Base-by-base conservation (phyloP, 1,139 yeast species). In the Suhomyces guaymorum region DNA sequence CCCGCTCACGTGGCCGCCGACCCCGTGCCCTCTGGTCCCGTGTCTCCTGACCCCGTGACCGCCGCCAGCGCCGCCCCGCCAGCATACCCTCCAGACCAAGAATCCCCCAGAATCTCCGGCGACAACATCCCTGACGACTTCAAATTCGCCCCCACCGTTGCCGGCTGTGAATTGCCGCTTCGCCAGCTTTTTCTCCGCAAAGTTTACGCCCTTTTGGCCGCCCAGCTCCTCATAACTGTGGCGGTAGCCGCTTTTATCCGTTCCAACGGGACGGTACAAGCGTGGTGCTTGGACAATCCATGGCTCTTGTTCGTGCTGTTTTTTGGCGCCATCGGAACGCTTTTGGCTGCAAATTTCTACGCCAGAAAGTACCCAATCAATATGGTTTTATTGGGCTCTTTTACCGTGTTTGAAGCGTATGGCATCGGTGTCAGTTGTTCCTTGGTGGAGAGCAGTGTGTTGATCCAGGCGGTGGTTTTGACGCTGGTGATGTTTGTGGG, bases 101-200 rank as follows among this genome's bases (percentile, higher is more conserved):
- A 52, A 63, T 42, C 48, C 26, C 57, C 54, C 9, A 49, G 73
- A 39, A 46, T 49, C 9, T 62, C 52, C 11, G 71, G 70, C 11
- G 76, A 71, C 48, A 59, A 67, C 46, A 52, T 78, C 31, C 84
- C 84, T 3, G 95, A 87, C 51, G 95, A 87, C 60, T 88, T 87
- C 75, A 88, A 88, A 57, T 87, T 82, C 59, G 78, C 86, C 21
- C 85, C 84, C 7, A 74, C 76, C 39, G 95, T 88, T 17, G 79
- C 89, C 5, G 80, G 84, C 19, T 86, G 95, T 61, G 87, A 83
- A 42, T 65, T 86, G 33, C 78, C 84, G 7, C 70, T 88, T 24
- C 78, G 96, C 47, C 87, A 82, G 48, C 72, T 82, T 55, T 88
- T 88, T 52, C 65, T 86, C 45, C 73, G 90, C 43, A 85, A 84